phyloP scores from a whole-genome alignment of 177 flowering plant genomes.

The Vitis hybrid region DNA sequence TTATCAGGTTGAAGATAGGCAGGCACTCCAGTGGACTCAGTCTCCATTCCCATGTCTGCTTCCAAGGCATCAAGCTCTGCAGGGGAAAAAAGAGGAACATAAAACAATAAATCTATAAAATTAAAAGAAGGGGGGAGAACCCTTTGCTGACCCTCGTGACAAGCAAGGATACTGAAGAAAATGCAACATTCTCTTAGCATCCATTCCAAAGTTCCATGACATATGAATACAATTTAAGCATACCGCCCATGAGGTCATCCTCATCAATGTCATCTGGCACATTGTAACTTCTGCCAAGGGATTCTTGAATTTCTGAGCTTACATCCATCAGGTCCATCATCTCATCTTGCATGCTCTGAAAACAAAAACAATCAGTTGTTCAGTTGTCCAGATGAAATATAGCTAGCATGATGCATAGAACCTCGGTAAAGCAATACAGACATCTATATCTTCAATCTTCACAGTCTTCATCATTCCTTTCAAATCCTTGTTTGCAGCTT shows the following conservation, averaged over 20 bases:
- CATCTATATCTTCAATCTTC: conserved; percentile 94
- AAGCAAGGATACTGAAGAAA: no score
- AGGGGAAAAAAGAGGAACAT: not conserved
- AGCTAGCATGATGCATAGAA: not conserved
- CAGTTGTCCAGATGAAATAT: not conserved
- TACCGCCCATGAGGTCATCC: conserved; percentile 97
- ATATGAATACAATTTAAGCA: conserved; percentile 15
- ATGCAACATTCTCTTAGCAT: no score
- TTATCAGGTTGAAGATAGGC: conserved; percentile 87
- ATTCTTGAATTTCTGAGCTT: conserved; percentile 90
- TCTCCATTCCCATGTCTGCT: conserved; percentile 88
- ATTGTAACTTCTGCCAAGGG: conserved; percentile 89
- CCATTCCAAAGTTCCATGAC: no score
- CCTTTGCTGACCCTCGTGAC: no score
- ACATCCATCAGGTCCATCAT: conserved; percentile 99
- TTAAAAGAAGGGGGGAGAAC: no score
- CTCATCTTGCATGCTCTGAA: conserved; percentile 94
- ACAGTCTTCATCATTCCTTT: conserved; percentile 99
- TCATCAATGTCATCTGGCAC: conserved; percentile 98
- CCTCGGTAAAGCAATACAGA: conserved; percentile 22
- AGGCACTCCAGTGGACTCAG: conserved; percentile 79
- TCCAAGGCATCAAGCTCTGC: conserved; percentile 98
- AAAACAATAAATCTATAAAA: no score
- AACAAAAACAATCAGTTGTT: not conserved
- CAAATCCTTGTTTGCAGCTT: conserved; percentile 92